Percentiles rank a stretch among this genome's conserved stretches.
phyloP scores from a whole-genome alignment of 352 stramenopile genomes.

The Phytophthora macrochlamydospora region DNA sequence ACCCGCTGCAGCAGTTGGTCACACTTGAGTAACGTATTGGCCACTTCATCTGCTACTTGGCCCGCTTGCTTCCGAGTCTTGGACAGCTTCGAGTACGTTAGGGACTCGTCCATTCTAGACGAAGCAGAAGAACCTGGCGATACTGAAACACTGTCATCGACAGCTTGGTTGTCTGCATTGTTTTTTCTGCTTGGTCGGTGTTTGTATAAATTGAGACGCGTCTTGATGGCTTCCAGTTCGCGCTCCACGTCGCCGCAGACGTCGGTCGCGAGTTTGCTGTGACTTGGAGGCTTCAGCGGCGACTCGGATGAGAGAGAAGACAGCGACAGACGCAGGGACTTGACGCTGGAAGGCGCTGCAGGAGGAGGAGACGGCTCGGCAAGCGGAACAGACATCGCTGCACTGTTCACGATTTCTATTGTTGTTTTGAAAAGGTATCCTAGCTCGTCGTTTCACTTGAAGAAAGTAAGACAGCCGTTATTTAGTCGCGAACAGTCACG shows the following conservation, averaged over 20 bases:
- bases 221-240: constrained; percentile 46
- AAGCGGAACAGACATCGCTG: constrained; percentile 16
- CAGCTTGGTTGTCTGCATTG: constrained; percentile 3
- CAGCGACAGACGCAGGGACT: constrained; percentile 23
- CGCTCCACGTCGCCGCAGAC: constrained; percentile 50
- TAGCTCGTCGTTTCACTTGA: neutral
- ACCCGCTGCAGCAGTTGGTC: constrained; percentile 52
- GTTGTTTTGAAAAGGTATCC: too few species aligned
- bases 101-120: constrained; percentile 6
- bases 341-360: neutral
- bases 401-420: neutral
- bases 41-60: constrained; percentile 58
- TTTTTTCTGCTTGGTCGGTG: constrained; percentile 3
- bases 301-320: constrained; percentile 30
- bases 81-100: constrained; percentile 16
- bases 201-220: constrained; percentile 38
- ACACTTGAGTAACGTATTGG: constrained; percentile 55
- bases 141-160: neutral
- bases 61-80: constrained; percentile 39
- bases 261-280: constrained; percentile 2
- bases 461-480: neutral
- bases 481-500: neutral
- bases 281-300: neutral
- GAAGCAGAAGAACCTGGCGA: constrained; percentile 9
- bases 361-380: too few species aligned